Evolutionary conservation across 768 basidiomycete species (phyloP).

Genomic region (Lanmaoa pseudosensibilis): DNA sequence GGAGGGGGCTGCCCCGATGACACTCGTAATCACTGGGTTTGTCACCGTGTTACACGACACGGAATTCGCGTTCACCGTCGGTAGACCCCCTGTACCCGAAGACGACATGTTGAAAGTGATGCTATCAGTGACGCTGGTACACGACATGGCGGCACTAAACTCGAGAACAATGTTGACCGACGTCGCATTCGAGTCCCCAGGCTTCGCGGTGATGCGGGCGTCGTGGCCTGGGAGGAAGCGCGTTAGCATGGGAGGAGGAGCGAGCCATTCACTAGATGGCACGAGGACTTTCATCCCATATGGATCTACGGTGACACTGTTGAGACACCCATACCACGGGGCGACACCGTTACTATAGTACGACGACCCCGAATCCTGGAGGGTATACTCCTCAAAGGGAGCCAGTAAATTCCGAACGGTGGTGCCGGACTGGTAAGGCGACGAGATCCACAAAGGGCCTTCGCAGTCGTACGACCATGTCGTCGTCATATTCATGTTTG

Average conservation of each 20-base stretch:
- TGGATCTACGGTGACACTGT: conserved; percentile 60
- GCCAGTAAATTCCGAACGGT: conserved; percentile 72
- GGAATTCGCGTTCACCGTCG: conserved; percentile 48
- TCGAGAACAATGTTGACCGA: conserved; percentile 68
- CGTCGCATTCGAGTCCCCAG: conserved; percentile 49
- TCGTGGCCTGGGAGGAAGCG: conserved; percentile 88
- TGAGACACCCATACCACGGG: conserved; percentile 77
- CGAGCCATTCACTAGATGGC: conserved; percentile 62
- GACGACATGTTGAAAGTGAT: conserved; percentile 70
- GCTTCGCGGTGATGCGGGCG: conserved; percentile 53
- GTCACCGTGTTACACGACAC: conserved; percentile 48
- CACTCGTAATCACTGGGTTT: conserved; percentile 46
- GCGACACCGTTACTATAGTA: conserved; percentile 57
- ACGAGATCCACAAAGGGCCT: conserved; percentile 65
- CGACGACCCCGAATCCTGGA: conserved; percentile 63
- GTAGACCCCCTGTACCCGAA: conserved; percentile 57
- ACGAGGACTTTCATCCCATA: conserved; percentile 85
- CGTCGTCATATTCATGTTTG: conserved; percentile 78
- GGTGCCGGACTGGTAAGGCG: conserved; percentile 67
- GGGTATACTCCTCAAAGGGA: conserved; percentile 78
- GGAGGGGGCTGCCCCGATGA: conserved; percentile 59
- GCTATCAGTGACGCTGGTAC: conserved; percentile 60
- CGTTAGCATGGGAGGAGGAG: conserved; percentile 71
- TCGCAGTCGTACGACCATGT: conserved; percentile 66
- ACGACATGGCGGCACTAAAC: conserved; percentile 78